A percentile compares a stretch with the other conserved stretches of the same genome.
These are phyloP conservation scores for Calonectria fujianensis DNA, from an alignment of 2,329 filamentous ascomycete genomes.

Conservation along the genomic window DNA sequence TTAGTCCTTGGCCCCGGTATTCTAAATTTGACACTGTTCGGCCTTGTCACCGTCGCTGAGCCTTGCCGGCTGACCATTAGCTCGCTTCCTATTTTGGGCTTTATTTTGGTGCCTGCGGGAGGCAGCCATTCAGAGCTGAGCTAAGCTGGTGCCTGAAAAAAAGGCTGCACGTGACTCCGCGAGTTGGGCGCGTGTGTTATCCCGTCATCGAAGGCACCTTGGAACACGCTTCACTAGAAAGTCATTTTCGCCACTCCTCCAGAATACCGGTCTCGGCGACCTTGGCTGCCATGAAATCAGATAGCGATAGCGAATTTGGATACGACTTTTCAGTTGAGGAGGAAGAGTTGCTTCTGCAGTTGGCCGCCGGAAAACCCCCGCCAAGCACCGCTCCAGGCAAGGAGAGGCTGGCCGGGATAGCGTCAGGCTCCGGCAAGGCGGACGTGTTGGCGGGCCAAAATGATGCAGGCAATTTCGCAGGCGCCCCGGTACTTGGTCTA, in stretches of 20 bases:
- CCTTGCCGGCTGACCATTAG: constrained; percentile 14
- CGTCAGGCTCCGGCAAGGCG: constrained; percentile 50
- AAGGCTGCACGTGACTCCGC: constrained; percentile 53
- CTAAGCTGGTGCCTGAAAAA: constrained; percentile 36
- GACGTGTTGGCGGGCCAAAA: constrained; percentile 36
- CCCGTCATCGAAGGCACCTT: background rate
- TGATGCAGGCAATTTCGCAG: constrained; percentile 29
- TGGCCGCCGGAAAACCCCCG: constrained; percentile 53
- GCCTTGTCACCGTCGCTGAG: background rate
- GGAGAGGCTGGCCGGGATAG: constrained; percentile 44
- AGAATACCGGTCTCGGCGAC: constrained; percentile 48
- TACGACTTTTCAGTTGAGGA: constrained; percentile 69
- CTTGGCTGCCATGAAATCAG: constrained; percentile 48
- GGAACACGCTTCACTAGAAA: constrained; percentile 31
- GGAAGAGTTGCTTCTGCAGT: constrained; percentile 63
- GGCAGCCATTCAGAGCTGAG: constrained; percentile 28
- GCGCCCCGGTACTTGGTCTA: constrained; percentile 20
- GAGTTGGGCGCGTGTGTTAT: constrained; percentile 49
- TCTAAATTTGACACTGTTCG: constrained; percentile 20
- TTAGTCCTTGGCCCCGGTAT: constrained; percentile 6
- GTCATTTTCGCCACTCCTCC: constrained; percentile 42
- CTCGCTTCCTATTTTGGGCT: constrained; percentile 22
- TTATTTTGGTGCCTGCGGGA: constrained; percentile 32
- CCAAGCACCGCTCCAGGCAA: constrained; percentile 39
- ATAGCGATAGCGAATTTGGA: constrained; percentile 66